Conservation (phyloP, 2,329 filamentous ascomycete species). For the Tolypocladium tropicale region DNA sequence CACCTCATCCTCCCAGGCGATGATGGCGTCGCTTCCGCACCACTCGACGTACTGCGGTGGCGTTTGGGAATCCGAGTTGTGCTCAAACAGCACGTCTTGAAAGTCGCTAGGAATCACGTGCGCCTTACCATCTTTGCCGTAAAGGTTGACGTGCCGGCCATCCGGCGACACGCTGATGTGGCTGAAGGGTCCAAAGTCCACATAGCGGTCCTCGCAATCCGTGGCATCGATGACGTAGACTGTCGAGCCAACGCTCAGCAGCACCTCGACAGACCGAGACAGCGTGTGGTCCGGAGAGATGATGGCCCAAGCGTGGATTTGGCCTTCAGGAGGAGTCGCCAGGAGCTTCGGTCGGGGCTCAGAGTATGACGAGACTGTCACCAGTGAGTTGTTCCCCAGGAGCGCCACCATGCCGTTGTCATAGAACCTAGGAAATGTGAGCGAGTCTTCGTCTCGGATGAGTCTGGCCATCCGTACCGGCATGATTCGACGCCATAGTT, state of each 20-base stretch:
- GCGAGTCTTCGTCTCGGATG: not conserved
- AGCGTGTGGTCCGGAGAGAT: constrained; percentile 82
- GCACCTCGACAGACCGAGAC: constrained; percentile 84
- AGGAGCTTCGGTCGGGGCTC: constrained; percentile 83
- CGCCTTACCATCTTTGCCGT: constrained; percentile 72
- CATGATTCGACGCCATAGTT: constrained; percentile 82
- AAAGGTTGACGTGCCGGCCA: constrained; percentile 78
- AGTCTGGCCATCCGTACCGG: constrained; percentile 31
- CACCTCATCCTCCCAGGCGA: constrained; percentile 97
- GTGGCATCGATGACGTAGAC: constrained; percentile 79
- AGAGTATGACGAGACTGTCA: constrained; percentile 80
- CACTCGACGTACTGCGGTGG: constrained; percentile 82
- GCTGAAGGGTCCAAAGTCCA: constrained; percentile 86
- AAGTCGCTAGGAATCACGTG: constrained; percentile 96
- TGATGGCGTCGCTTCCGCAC: constrained; percentile 91
- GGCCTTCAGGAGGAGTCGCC: constrained; percentile 63
- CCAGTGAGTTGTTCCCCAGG: constrained; percentile 74
- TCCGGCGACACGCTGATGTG: constrained; percentile 89
- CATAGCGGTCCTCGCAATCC: constrained; percentile 81
- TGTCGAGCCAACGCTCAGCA: constrained; percentile 75
- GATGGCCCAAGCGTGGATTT: constrained; percentile 80
- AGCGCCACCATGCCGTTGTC: constrained; percentile 86
- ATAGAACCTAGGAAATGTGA: constrained; percentile 52
- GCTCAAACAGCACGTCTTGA: constrained; percentile 82
- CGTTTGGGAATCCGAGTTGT: constrained; percentile 78